phyloP scores from a whole-genome alignment of 148 eudicot species.

The Pouteria glomerata region DNA sequence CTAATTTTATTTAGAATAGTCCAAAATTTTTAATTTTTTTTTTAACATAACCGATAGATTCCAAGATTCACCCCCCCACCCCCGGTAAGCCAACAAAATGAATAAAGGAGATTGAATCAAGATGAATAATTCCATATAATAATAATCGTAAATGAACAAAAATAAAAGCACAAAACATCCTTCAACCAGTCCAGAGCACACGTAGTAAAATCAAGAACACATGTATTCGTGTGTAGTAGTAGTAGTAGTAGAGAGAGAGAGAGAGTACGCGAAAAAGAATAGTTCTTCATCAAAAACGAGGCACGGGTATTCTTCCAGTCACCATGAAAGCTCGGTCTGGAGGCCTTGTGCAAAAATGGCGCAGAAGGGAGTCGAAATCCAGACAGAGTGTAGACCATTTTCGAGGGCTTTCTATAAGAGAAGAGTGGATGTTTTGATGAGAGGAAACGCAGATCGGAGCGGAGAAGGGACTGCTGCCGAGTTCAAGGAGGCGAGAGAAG shows the following conservation, averaged over 20 bases:
- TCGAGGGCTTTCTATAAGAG: conserved; percentile 1
- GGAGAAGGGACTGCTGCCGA: not conserved
- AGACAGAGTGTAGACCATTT: conserved; percentile 63
- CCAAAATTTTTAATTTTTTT: too few species aligned
- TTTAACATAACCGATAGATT: too few species aligned
- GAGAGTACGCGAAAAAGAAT: conserved; percentile 30
- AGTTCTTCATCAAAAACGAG: conserved; percentile 28
- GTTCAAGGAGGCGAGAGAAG: conserved; percentile 28
- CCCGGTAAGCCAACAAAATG: too few species aligned
- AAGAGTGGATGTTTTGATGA: not conserved
- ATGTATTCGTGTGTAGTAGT: too few species aligned
- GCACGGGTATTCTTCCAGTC: conserved; percentile 26
- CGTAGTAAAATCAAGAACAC: too few species aligned
- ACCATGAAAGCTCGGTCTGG: conserved; percentile 29
- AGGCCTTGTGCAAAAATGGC: conserved; percentile 29
- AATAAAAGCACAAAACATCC: too few species aligned
- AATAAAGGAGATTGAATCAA: too few species aligned
- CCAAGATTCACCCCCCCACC: too few species aligned
- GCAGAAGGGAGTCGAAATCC: conserved; percentile 56
- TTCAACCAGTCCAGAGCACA: too few species aligned
- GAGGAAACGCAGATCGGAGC: conserved; percentile 9
- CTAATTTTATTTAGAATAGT: too few species aligned
- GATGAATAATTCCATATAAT: too few species aligned
- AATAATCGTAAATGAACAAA: too few species aligned
- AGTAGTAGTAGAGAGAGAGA: conserved; percentile 19